Base-by-base conservation (phyloP, 345 rosid species). In the Populus pruinosa region DNA sequence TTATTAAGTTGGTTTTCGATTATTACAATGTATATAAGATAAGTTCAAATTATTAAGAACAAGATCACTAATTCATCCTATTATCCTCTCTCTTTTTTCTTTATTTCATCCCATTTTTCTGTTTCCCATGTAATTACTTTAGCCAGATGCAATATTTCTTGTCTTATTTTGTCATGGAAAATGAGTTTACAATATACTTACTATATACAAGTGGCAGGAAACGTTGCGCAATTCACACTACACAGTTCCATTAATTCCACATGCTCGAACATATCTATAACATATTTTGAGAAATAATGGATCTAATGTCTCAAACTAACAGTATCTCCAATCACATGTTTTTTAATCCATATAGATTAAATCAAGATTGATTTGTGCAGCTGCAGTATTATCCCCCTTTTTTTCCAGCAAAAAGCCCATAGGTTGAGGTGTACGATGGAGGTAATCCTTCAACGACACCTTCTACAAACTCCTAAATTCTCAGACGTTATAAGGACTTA, bases 21-120 rank as follows among this genome's bases (percentile, higher is more conserved):
- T 73, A 73, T 72, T 31, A n/a, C 21, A 59, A 73, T 73, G 76
- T 73, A 73, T 49, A 70, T 38, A 73, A 4, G 25, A 11, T 21
- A 59, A 23, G 64, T 59, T 59, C 64, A 23, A 47, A 14, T 20
- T 47, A 47, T 16, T 14, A 47, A 14, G 64, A 23, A 59, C 64
- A 9, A 23, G 64, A 59, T 59, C 64, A 23, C n/a, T 59, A 59
- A 59, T 23, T 59, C 63, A 59, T 59, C 63, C 14, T 9, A 59
- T 59, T 10, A 59, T 59, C 29, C 63, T 8, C 25, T 21, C 27
- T 4, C 29, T n/a, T 23, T 13, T 14, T 16, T 47, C 25, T 9
- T 59, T 59, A 11, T 9, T 59, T 59, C 25, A 59, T 59, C 29
- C n/a, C 18, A 13, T 18, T 53, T 20, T 53, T 53, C 16, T 9